Base-by-base conservation (phyloP, 139 green algal species). In the Coccomyxa sp. region DNA sequence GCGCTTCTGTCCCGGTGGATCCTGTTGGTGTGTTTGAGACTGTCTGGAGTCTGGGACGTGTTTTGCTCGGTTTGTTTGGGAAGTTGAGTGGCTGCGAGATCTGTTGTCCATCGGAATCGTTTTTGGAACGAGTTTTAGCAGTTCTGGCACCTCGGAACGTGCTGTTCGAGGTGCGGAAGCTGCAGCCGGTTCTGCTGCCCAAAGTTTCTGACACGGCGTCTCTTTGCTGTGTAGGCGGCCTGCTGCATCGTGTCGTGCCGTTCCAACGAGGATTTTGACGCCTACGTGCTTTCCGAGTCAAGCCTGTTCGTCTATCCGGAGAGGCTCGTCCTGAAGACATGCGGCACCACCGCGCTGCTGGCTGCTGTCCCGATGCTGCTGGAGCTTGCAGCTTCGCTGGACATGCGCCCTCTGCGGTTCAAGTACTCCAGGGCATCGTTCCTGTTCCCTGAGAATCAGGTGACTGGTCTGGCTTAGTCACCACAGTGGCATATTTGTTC, bases 251-350 rank as follows among this genome's bases (percentile, higher is more conserved):
- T 99, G 0, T 98, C 95, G 57, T 82, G 83, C 59, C 87, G 91
- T 59, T 89, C 79, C 86, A 96, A 96, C 88, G 25, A 79, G 7
- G 4, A 88, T 25, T 95, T 99, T 67, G 97, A 99, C 88, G 94
- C 96, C 1, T 99, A 99, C 84, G 96, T 99, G 32, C 92, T 99
- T 67, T 98, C 93, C 1, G 97, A 99, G 92, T 96, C 89, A 66
- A 95, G 86, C 78, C 90, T 99, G 58, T 99, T 99, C 88, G 92
- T 99, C n/a, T 98, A 97, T 86, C 91, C 95, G 9, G 87, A 82
- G 81, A 96, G 92, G 86, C 91, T 96, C 76, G 92, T 99, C 11
- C 90, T 99, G 31, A 99, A 99, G 92, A 99, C 97, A 0, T 99
- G 97, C 88, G 97, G 97, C 81, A 99, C 94, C 81, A 99, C 97